Evolutionary conservation across 2,329 filamentous ascomycete genomes (phyloP).

Genomic region (Plenodomus biglobosus): DNA sequence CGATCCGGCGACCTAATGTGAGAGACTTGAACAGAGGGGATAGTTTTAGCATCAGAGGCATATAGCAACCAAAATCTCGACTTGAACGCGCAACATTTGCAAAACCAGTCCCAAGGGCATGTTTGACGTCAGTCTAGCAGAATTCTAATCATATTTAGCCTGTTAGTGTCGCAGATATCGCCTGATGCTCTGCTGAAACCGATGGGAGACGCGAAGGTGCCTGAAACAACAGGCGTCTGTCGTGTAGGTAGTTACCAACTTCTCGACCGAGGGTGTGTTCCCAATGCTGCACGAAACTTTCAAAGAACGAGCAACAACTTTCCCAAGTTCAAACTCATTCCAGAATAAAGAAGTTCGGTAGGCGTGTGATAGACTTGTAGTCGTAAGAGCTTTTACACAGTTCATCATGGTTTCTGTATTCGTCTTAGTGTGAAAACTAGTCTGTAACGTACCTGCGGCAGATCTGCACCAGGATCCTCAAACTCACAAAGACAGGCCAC

Average conservation of each 20-base stretch:
- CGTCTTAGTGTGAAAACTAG: slow-evolving; percentile 13
- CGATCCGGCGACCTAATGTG: too few species aligned
- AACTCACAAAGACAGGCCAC: slow-evolving; percentile 24
- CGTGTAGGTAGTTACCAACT: neutral
- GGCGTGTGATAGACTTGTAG: neutral
- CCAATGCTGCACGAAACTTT: neutral
- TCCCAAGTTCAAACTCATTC: too few species aligned
- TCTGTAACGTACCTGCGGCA: slow-evolving; percentile 20
- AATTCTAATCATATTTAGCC: neutral
- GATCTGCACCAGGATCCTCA: slow-evolving; percentile 20
- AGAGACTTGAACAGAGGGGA: too few species aligned
- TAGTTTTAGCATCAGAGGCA: too few species aligned
- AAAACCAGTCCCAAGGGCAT: neutral
- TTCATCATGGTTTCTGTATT: slow-evolving; percentile 13
- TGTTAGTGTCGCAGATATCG: slow-evolving; percentile 1
- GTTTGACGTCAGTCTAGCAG: neutral
- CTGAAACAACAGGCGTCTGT: slow-evolving; percentile 15
- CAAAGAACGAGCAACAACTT: neutral
- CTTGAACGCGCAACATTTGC: too few species aligned
- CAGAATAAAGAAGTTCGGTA: too few species aligned
- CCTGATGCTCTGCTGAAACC: slow-evolving; percentile 25
- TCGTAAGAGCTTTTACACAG: neutral
- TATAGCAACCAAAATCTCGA: too few species aligned
- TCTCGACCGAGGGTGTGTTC: neutral
- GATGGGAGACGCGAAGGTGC: slow-evolving; percentile 17